phyloP scores from a whole-genome alignment of 2,329 filamentous ascomycete genomes.

The Colletotrichum sansevieriae region DNA sequence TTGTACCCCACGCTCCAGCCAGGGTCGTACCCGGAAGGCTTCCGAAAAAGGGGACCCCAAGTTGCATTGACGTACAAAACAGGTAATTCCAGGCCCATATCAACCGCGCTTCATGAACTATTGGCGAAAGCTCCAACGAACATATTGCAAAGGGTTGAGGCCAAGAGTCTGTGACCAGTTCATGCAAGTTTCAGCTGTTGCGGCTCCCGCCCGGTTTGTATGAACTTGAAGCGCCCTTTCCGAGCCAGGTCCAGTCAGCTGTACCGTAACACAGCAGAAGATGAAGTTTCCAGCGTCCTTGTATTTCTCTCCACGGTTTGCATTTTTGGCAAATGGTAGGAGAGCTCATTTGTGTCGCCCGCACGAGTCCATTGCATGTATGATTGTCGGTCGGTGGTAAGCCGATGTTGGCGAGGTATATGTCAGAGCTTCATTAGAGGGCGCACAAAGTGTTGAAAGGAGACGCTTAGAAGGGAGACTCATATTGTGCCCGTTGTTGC shows the following conservation, averaged over 20 bases:
- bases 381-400: no score
- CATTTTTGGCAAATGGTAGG: no score
- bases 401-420: not conserved
- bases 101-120: conserved; percentile 16
- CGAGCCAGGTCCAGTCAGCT: conserved; percentile 10
- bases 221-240: not conserved
- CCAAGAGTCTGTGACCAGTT: conserved; percentile 21
- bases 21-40: not conserved
- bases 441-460: no score
- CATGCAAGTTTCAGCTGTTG: conserved; percentile 33
- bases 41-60: conserved; percentile 6
- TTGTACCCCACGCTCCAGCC: conserved; percentile 5
- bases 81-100: conserved; percentile 15
- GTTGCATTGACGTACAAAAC: conserved; percentile 21
- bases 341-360: no score
- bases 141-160: not conserved
- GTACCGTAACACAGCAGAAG: no score
- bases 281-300: no score
- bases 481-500: not conserved
- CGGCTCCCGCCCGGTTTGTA: not conserved
- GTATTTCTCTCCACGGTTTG: no score
- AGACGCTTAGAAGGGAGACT: no score
- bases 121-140: not conserved
- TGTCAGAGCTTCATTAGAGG: no score
- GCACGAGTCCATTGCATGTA: no score